Conservation (phyloP, 352 stramenopile species). For the Elongisporangium prolatum region DNA sequence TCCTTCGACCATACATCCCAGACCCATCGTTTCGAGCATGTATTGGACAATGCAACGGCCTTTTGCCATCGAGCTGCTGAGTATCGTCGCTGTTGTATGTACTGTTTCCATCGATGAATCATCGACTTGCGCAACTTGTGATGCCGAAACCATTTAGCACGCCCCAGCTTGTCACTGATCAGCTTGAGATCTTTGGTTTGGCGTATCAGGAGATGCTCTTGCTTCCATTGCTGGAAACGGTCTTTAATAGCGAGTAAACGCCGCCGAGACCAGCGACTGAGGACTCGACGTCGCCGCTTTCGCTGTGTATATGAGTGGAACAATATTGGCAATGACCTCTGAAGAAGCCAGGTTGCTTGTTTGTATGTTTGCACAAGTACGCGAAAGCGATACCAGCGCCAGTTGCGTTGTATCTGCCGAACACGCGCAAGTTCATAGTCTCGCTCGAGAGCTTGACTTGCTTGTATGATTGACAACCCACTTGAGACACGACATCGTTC, state of each 20-base stretch:
- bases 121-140: slow-evolving; percentile 19
- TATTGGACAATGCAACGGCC: background rate
- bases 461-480: slow-evolving; percentile 1
- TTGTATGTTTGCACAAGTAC: slow-evolving; percentile 2
- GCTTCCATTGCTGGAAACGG: slow-evolving; percentile 8
- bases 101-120: slow-evolving; percentile 10
- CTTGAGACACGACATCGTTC: slow-evolving; percentile 2
- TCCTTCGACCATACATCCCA: slow-evolving; percentile 8
- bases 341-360: slow-evolving; percentile 3
- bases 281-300: slow-evolving; percentile 4
- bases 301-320: slow-evolving; percentile 6
- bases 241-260: slow-evolving; percentile 2
- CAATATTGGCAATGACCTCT: slow-evolving; percentile 5
- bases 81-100: slow-evolving; percentile 1
- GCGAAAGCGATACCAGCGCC: slow-evolving; percentile 10
- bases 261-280: slow-evolving; percentile 9
- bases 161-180: slow-evolving; percentile 5
- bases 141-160: slow-evolving; percentile 18
- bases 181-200: slow-evolving; percentile 7
- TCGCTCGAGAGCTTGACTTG: background rate
- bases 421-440: slow-evolving; percentile 5
- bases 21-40: slow-evolving; percentile 1
- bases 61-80: background rate
- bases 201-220: slow-evolving; percentile 3
- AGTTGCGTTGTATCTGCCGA: slow-evolving; percentile 6